Percentiles rank a stretch among this genome's conserved stretches.
Conservation (phyloP, 2,329 filamentous ascomycete species). For the Fusarium floridanum region DNA sequence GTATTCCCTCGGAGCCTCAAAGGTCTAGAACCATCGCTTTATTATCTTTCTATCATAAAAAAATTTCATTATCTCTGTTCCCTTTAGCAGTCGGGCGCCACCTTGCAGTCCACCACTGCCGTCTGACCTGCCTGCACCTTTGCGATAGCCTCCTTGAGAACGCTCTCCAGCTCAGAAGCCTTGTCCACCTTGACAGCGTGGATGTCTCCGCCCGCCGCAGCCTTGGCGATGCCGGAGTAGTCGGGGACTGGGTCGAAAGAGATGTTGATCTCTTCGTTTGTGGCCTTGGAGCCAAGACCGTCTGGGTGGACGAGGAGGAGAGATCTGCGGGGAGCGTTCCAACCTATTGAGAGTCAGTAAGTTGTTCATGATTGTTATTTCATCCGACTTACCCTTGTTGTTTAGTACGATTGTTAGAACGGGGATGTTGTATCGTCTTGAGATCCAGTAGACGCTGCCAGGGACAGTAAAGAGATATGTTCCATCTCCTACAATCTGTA, state of each 20-base stretch:
- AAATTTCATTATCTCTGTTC: slow-evolving; percentile 12
- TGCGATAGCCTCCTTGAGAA: slow-evolving; percentile 64
- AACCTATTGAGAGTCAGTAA: slow-evolving; percentile 54
- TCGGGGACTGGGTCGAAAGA: slow-evolving; percentile 70
- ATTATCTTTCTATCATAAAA: slow-evolving; percentile 10
- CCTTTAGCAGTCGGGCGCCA: slow-evolving; percentile 58
- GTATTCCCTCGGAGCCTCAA: slow-evolving; percentile 3
- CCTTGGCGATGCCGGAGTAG: slow-evolving; percentile 72
- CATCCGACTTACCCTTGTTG: slow-evolving; percentile 61
- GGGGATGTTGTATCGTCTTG: slow-evolving; percentile 66
- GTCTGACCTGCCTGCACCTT: slow-evolving; percentile 63
- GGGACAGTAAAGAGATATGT: slow-evolving; percentile 68
- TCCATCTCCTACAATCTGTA: slow-evolving; percentile 70
- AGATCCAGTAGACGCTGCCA: slow-evolving; percentile 68
- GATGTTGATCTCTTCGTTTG: slow-evolving; percentile 74
- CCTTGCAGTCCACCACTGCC: slow-evolving; percentile 67
- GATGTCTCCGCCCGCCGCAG: slow-evolving; percentile 67
- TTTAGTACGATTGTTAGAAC: slow-evolving; percentile 68
- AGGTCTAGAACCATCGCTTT: slow-evolving; percentile 15
- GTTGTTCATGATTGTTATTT: too few relatives aligned
- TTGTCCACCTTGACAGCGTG: slow-evolving; percentile 63
- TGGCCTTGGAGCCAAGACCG: slow-evolving; percentile 65
- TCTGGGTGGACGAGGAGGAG: slow-evolving; percentile 70
- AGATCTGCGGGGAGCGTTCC: slow-evolving; percentile 71
- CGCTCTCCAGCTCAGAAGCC: slow-evolving; percentile 59